A percentile compares a stretch with the other conserved stretches of the same genome.
Evolutionary conservation across 768 basidiomycete species (phyloP).

Genomic region (Dacryopinax spathularia): DNA sequence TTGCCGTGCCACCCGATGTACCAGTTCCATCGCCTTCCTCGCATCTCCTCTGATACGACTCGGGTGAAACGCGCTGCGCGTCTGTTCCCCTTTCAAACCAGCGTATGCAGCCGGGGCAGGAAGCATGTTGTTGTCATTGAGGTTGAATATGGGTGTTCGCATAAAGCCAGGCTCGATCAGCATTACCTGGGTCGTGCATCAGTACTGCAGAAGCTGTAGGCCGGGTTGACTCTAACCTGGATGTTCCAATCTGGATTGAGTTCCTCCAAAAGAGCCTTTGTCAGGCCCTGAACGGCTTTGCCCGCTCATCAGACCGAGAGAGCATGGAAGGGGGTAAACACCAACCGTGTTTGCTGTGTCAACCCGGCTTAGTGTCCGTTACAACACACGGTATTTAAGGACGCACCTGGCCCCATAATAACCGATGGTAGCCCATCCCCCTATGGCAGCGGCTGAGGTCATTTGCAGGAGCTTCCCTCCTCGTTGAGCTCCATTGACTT

Average conservation of each 20-base stretch:
- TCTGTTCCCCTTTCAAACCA: not conserved
- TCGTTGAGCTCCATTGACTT: not conserved
- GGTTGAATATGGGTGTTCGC: not conserved
- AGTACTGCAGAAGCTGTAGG: no score
- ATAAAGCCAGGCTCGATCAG: not conserved
- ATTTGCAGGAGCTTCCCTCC: slow-evolving; percentile 6
- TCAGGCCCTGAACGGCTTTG: not conserved
- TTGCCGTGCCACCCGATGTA: not conserved
- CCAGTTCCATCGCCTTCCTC: not conserved
- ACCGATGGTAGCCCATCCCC: not conserved
- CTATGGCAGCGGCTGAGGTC: not conserved
- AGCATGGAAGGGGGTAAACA: not conserved
- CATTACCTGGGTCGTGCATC: no score
- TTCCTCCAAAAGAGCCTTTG: not conserved
- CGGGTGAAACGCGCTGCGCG: not conserved
- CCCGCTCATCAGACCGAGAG: not conserved
- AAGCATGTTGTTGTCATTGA: no score
- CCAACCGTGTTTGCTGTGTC: not conserved
- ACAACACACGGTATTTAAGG: not conserved
- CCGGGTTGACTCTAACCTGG: no score
- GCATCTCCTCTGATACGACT: not conserved
- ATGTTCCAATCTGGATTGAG: not conserved
- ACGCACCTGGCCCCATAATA: not conserved
- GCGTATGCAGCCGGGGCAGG: not conserved
- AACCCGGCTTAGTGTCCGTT: not conserved